phyloP scores from a whole-genome alignment of 495 filamentous ascomycete species.

The Physcia stellaris region DNA sequence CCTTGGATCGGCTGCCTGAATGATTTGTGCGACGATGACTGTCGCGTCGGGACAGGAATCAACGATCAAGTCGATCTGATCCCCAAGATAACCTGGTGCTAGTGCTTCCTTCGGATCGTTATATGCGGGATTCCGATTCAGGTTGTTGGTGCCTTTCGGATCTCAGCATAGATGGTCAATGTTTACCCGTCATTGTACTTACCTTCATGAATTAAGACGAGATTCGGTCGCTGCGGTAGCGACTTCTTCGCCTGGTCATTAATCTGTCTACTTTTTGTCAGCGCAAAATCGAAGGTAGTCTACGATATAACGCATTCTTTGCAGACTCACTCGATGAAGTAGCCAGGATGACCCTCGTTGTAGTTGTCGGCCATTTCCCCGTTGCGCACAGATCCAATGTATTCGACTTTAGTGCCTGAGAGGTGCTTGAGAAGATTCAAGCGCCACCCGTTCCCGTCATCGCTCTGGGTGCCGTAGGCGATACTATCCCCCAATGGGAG shows the following conservation, averaged over 20 bases:
- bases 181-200: no score
- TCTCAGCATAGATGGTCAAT: no score
- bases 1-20: conserved; percentile 15
- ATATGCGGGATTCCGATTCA: no score
- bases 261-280: no score
- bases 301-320: no score
- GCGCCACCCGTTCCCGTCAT: conserved; percentile 42
- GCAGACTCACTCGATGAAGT: conserved; percentile 31
- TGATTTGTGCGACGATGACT: conserved; percentile 25
- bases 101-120: no score
- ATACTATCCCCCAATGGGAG: conserved; percentile 47
- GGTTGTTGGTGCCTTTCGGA: no score
- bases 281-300: no score
- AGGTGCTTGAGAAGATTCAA: conserved; percentile 27
- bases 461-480: conserved; percentile 36
- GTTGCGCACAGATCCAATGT: conserved; percentile 32
- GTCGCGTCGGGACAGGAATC: conserved; percentile 21
- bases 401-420: conserved; percentile 15
- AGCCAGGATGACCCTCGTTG: conserved; percentile 37
- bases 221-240: conserved; percentile 6
- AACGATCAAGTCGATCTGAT: conserved; percentile 21
- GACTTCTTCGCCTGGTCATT: no score
- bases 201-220: conserved; percentile 13
- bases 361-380: conserved; percentile 39
- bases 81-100: no score